Conservation (phyloP, 2,329 filamentous ascomycete species). For the Penicillium sumatraense region DNA sequence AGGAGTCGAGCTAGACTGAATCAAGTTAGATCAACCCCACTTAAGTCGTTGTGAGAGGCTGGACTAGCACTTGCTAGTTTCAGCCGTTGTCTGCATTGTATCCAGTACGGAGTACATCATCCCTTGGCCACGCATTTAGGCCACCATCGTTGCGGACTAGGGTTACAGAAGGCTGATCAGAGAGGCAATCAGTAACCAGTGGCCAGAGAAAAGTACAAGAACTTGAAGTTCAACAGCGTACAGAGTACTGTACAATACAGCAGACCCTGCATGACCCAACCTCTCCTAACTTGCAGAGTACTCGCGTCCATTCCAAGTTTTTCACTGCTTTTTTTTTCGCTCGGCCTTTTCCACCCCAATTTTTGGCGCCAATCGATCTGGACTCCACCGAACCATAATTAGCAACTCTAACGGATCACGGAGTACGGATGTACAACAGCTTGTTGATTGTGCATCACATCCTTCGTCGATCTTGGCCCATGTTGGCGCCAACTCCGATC, state of each 20-base stretch:
- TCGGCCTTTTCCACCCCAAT: not conserved
- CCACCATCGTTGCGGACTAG: conserved; percentile 4
- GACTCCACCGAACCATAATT: conserved; percentile 1
- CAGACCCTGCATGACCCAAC: not conserved
- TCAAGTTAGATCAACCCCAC: too few species aligned
- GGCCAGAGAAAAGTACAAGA: too few species aligned
- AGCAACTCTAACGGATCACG: not conserved
- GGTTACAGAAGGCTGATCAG: not conserved
- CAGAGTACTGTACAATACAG: not conserved
- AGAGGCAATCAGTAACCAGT: too few species aligned
- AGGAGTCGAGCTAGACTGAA: too few species aligned
- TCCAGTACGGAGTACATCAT: not conserved
- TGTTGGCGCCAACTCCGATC: not conserved
- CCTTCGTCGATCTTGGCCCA: not conserved
- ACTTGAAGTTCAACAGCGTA: too few species aligned
- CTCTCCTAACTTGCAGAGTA: not conserved
- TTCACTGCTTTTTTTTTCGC: not conserved
- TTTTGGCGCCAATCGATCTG: conserved; percentile 3
- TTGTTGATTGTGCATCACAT: conserved; percentile 1
- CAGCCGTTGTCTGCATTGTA: not conserved
- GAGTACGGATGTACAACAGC: too few species aligned
- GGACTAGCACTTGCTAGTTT: conserved; percentile 2
- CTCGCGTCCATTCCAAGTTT: not conserved
- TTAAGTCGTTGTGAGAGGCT: not conserved
- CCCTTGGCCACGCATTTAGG: conserved; percentile 5